phyloP scores from a whole-genome alignment of 2,329 filamentous ascomycete genomes.

The Proliferodiscus dingleyae region DNA sequence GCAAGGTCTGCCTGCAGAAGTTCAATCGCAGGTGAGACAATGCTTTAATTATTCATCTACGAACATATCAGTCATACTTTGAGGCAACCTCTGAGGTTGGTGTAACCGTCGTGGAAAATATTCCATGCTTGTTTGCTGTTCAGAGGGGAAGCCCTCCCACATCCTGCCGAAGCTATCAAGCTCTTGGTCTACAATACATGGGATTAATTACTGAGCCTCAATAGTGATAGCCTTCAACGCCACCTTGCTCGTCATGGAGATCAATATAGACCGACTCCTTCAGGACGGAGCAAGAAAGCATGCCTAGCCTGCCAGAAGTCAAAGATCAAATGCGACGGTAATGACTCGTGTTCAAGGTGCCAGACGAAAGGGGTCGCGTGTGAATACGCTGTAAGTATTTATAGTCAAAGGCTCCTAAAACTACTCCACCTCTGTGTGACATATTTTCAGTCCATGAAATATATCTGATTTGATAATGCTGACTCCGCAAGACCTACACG shows the following conservation, averaged over 20 bases:
- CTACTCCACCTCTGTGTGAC: too few species aligned
- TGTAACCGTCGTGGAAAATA: too few species aligned
- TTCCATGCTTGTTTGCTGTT: too few species aligned
- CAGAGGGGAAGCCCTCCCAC: too few species aligned
- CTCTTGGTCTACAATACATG: too few species aligned
- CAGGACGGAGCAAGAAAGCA: constrained; percentile 34
- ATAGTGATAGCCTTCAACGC: constrained; percentile 26
- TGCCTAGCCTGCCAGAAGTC: constrained; percentile 42
- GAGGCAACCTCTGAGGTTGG: too few species aligned
- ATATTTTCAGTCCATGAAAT: not conserved
- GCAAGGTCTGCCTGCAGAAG: constrained; percentile 20
- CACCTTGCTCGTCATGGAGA: constrained; percentile 25
- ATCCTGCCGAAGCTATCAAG: too few species aligned
- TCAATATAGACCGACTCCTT: constrained; percentile 18
- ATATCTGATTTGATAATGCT: too few species aligned
- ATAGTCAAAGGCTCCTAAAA: constrained; percentile 3
- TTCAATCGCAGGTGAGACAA: constrained; percentile 25
- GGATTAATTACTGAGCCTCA: too few species aligned
- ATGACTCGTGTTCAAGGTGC: constrained; percentile 36
- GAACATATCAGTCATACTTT: not conserved
- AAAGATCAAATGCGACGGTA: constrained; percentile 42
- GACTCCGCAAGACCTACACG: too few species aligned
- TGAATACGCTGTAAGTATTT: constrained; percentile 28
- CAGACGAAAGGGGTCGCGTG: constrained; percentile 36
- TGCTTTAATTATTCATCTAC: not conserved